These are phyloP conservation scores for Trametes meyenii DNA, from an alignment of 768 basidiomycete species.

Conservation along the genomic window DNA sequence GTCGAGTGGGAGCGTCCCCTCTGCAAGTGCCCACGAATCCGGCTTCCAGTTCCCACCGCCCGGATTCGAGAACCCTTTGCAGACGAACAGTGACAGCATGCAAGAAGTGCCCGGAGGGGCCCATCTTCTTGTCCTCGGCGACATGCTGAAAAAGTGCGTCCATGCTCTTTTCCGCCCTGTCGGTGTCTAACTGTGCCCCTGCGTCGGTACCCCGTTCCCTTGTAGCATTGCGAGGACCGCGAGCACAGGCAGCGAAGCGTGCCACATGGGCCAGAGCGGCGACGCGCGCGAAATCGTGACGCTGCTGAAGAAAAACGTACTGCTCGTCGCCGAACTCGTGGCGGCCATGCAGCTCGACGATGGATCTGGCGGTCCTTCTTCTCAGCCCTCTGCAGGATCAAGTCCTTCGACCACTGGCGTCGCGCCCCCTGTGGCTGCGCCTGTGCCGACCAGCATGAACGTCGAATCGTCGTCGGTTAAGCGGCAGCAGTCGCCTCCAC, in stretches of 20 bases:
- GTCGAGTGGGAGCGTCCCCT: slow-evolving; percentile 30
- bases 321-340: slow-evolving; percentile 33
- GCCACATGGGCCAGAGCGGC: slow-evolving; percentile 31
- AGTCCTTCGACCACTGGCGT: slow-evolving; percentile 11
- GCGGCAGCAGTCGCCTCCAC: slow-evolving; percentile 26
- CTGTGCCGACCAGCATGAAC: slow-evolving; percentile 19
- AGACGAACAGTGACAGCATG: slow-evolving; percentile 31
- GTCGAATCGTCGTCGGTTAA: slow-evolving; percentile 4
- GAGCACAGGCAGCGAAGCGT: slow-evolving; percentile 33
- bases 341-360: slow-evolving; percentile 31
- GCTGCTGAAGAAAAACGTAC: slow-evolving; percentile 32
- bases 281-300: slow-evolving; percentile 32
- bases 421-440: slow-evolving; percentile 12
- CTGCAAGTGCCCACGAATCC: slow-evolving; percentile 31
- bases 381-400: slow-evolving; percentile 22
- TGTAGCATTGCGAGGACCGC: slow-evolving; percentile 34
- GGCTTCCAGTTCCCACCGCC: slow-evolving; percentile 33
- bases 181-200: slow-evolving; percentile 41
- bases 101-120: slow-evolving; percentile 43
- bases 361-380: slow-evolving; percentile 8
- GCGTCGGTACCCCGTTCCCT: slow-evolving; percentile 33
- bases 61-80: slow-evolving; percentile 27
- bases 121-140: slow-evolving; percentile 52
- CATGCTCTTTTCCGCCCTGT: slow-evolving; percentile 27
- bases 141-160: slow-evolving; percentile 57